A percentile compares a stretch with the other conserved stretches of the same genome.
Conservation (phyloP, 164 flowering plant species). For the Vitis rupestris region DNA sequence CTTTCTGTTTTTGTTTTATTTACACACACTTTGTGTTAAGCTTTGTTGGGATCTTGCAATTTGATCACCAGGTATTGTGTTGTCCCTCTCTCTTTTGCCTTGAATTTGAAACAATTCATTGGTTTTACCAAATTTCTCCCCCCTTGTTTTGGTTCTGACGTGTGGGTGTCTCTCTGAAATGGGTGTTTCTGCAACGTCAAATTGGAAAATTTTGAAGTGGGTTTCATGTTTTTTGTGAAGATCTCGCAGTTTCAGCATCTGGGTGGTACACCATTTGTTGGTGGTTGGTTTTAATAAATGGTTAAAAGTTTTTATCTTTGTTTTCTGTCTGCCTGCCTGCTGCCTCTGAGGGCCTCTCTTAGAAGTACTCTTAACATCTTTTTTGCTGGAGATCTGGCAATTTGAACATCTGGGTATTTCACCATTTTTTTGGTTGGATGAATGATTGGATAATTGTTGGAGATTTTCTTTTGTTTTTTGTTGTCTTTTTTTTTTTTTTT, state of each 20-base stretch:
- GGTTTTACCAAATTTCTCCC: not conserved
- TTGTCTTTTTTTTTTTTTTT: not conserved
- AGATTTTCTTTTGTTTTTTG: not conserved
- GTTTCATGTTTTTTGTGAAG: constrained; percentile 12
- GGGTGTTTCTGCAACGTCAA: constrained; percentile 7
- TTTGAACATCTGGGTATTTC: too few species aligned
- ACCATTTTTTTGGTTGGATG: too few species aligned
- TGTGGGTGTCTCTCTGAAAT: not conserved
- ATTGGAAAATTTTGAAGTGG: constrained; percentile 13
- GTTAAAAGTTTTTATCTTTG: constrained; percentile 9
- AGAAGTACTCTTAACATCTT: too few species aligned
- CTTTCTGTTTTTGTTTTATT: too few species aligned
- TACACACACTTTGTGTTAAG: too few species aligned
- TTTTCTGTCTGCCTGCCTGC: too few species aligned
- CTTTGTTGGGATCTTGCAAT: too few species aligned
- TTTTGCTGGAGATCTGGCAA: too few species aligned
- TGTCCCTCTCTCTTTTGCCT: not conserved
- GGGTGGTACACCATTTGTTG: constrained; percentile 20
- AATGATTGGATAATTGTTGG: not conserved
- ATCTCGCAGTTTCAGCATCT: constrained; percentile 20
- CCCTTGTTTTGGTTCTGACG: not conserved
- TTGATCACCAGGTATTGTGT: not conserved
- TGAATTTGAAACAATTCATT: not conserved
- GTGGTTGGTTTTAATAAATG: constrained; percentile 7
- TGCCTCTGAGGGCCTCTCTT: too few species aligned